Evolutionary conservation across 176 grass and related monocot genomes (phyloP), one percentile per base, ranked within the genome.

Genomic region (Metroxylon sagu): DNA sequence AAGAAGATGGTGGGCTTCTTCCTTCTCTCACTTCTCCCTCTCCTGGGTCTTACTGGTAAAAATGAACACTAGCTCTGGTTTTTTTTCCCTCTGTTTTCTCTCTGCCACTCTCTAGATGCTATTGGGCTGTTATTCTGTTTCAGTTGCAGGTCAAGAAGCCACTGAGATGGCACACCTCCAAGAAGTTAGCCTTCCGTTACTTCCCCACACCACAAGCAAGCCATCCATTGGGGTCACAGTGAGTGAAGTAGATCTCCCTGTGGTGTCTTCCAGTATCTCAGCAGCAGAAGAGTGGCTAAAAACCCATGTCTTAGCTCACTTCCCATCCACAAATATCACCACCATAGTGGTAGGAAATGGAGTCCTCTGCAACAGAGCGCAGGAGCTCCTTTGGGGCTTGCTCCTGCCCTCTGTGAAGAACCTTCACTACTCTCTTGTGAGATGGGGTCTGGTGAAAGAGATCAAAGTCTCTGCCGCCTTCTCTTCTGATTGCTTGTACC

Each of bases 91-190:
- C 25, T 26, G 3, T 52, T 31, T 1, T 30, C 35, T 59, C 5
- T n/a, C 6, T 43, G 48, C 72, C 15, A 18, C 5, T 27, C 0
- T 59, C 21, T 5, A 10, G 6, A 12, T 6, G 35, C 35, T 12
- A 5, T 39, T 39, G 35, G 12, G 7, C 12, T 10, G 35, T 5
- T 39, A 39, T 72, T 81, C 27, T 61, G n/a, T n/a, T n/a, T 14
- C 77, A 80, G 79, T 76, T 76, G 52, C 56, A 82, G 80, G 80
- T 82, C 80, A 82, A 76, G 80, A 82, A 82, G 62, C 19, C 15
- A 53, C 62, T 52, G 62, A 76, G 68, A 15, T 82, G 23, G 72
- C 50, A 54, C 67, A 66, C 54, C 72, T 60, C 60, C 54, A 75
- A 8, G 18, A 18, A 25, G 19, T 21, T 16, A 53, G 35, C 35